Conservation (phyloP, 129 eudicot genomes). For the Saussurea involucrata region DNA sequence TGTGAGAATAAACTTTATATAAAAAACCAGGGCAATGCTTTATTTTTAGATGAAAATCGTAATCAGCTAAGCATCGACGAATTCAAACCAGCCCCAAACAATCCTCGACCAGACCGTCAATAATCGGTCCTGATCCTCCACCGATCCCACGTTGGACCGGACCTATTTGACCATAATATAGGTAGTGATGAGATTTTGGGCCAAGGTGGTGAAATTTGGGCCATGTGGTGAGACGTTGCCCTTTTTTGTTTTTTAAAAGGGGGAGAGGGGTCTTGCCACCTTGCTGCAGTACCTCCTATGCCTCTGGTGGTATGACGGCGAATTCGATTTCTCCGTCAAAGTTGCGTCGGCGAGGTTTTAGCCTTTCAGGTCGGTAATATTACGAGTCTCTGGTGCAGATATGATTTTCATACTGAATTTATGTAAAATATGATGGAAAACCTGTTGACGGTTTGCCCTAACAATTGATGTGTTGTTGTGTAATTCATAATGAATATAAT, state of each 20-base stretch:
- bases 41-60: no score
- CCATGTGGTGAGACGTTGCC: not conserved
- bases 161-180: no score
- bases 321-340: not conserved
- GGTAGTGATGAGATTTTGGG: not conserved
- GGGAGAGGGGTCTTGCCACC: not conserved
- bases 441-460: no score
- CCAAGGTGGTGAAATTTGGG: not conserved
- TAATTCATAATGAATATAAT: not conserved
- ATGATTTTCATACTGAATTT: not conserved
- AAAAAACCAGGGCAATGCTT: no score
- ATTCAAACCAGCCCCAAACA: no score
- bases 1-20: no score
- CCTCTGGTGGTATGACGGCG: not conserved
- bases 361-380: not conserved
- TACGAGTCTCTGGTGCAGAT: not conserved
- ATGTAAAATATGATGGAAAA: not conserved
- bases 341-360: not conserved
- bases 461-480: not conserved
- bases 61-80: no score
- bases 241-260: no score
- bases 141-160: no score
- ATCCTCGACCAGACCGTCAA: no score
- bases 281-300: no score
- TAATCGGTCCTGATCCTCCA: no score